Base-by-base conservation (phyloP, 2,329 filamentous ascomycete genomes). In the Aspergillus calidoustus region DNA sequence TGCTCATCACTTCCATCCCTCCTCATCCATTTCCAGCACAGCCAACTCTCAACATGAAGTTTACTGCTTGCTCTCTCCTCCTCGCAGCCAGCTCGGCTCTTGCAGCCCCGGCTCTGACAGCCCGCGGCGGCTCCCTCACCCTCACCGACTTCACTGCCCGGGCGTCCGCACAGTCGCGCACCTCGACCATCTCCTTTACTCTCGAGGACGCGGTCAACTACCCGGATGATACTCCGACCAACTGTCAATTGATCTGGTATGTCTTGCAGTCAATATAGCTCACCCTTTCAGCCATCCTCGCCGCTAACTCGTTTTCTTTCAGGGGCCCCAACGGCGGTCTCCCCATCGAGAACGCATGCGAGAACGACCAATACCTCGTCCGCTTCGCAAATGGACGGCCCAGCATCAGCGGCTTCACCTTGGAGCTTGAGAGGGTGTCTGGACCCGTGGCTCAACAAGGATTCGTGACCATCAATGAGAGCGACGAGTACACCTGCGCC, bases 371-470 rank as follows among this genome's bases (percentile, higher is more conserved):
- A 11, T 53, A 53, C 50, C 50, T 41, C 11, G 50, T 53, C n/a
- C 50, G 50, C 15, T 53, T 53, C 15, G 50, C 38, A 7, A 30
- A 53, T 11, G 31, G 50, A 4, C 34, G 11, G 11, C 50, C 50
- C 17, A 41, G 38, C 30, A 53, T 53, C 30, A 53, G n/a, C 30
- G n/a, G 22, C 30, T 53, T 38, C 19, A 53, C 50, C 11, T n/a
- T 53, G n/a, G 50, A 53, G 50, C 19, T 53, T 6, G 50, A 53
- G 50, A 38, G 50, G 28, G 50, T 53, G 11, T 41, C 34, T 13
- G 34, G 34, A 3, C 4, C 34, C 15, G 34, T 41, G 11, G 4
- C 34, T 41, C 34, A 41, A 15, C 34, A 41, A 11, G 34, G 34
- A 8, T 15, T 11, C 4, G 34, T 41, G 34, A 41, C 34, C 15